Evolutionary conservation across 176 grass and related monocot genomes (phyloP).

Genomic region (Dendrocalamus sinicus): DNA sequence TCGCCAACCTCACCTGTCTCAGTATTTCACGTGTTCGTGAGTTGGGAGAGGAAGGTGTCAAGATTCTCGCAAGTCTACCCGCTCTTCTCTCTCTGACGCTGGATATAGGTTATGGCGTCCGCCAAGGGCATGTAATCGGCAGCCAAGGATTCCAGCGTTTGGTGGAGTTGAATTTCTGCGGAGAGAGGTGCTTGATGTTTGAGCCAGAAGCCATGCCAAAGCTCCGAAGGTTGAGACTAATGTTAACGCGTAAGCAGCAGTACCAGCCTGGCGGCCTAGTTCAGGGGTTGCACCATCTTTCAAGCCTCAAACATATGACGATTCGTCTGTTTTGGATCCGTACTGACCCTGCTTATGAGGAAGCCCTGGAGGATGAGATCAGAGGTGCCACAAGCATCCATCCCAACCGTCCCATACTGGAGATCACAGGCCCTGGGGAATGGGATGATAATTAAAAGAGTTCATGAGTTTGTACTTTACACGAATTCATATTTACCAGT

Average conservation of each 20-base stretch:
- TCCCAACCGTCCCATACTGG: too few species aligned
- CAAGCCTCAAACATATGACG: too few species aligned
- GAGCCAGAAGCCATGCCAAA: slow-evolving; percentile 23
- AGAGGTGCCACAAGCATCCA: too few species aligned
- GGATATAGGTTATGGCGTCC: too few species aligned
- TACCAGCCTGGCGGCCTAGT: not conserved
- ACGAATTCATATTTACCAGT: too few species aligned
- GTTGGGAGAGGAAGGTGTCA: not conserved
- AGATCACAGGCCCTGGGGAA: too few species aligned
- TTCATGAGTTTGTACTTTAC: too few species aligned
- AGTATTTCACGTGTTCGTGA: rapidly evolving
- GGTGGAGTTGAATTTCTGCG: not conserved
- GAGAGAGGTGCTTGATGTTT: not conserved
- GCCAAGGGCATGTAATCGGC: not conserved
- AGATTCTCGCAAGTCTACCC: not conserved
- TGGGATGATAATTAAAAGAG: too few species aligned
- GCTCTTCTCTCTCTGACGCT: not conserved
- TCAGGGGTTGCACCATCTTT: too few species aligned
- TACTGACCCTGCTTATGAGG: rapidly evolving
- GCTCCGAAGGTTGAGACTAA: not conserved
- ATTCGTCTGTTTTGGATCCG: too few species aligned
- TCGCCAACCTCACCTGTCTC: not conserved
- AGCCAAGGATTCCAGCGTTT: slow-evolving; percentile 10
- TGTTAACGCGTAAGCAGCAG: too few species aligned
- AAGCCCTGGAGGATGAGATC: too few species aligned